Conservation (phyloP, 495 filamentous ascomycete genomes). For the Penicillium nucicola region DNA sequence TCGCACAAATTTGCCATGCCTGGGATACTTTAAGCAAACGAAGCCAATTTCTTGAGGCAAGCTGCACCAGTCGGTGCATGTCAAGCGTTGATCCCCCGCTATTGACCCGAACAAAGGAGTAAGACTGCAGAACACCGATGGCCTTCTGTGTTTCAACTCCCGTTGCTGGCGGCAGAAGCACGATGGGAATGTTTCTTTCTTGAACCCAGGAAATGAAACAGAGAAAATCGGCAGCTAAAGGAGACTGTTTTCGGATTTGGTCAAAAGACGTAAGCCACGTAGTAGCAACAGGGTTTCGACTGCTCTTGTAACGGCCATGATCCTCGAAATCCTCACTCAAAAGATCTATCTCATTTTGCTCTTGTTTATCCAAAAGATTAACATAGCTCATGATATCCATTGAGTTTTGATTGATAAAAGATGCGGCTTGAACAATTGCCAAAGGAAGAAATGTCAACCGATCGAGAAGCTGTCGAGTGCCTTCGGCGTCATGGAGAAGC, state of each 20-base stretch:
- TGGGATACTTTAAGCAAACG: not conserved
- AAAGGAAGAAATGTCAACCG: slow-evolving; percentile 35
- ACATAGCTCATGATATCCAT: slow-evolving; percentile 42
- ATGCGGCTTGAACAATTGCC: slow-evolving; percentile 41
- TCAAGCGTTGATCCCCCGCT: not conserved
- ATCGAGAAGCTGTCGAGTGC: slow-evolving; percentile 16
- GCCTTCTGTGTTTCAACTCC: slow-evolving; percentile 19
- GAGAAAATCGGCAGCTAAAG: slow-evolving; percentile 34
- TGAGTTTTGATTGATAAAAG: slow-evolving; percentile 43
- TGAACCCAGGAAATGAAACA: slow-evolving; percentile 43
- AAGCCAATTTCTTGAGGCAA: slow-evolving; percentile 35
- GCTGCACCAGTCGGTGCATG: slow-evolving; percentile 24
- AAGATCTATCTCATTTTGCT: slow-evolving; percentile 36
- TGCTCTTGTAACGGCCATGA: slow-evolving; percentile 34
- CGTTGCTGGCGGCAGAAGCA: slow-evolving; percentile 8
- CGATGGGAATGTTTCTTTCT: slow-evolving; percentile 16
- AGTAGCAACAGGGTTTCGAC: slow-evolving; percentile 48
- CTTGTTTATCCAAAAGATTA: slow-evolving; percentile 35
- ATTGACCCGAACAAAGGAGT: slow-evolving; percentile 25
- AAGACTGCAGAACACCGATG: slow-evolving; percentile 29
- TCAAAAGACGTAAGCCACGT: slow-evolving; percentile 56
- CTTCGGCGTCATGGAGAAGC: slow-evolving; percentile 12
- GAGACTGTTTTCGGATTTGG: slow-evolving; percentile 35
- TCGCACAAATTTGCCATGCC: slow-evolving; percentile 7
- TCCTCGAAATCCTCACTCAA: slow-evolving; percentile 52